Conservation (phyloP, 2,329 filamentous ascomycete genomes). For the Davidsoniella eucalypti region DNA sequence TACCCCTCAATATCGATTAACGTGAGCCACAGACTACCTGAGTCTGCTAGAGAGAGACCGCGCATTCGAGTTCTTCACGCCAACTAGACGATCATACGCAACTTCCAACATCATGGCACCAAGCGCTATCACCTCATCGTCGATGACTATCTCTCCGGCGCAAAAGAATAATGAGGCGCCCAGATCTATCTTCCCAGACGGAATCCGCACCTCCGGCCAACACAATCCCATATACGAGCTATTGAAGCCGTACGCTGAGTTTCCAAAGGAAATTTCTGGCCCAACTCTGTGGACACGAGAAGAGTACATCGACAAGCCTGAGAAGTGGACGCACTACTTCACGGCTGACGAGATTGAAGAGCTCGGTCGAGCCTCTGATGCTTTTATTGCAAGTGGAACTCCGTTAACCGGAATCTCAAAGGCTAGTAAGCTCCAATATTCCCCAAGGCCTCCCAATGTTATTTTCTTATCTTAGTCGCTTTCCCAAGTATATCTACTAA, state of each 20-base stretch:
- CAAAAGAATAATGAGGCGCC: conserved; percentile 21
- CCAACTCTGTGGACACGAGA: conserved; percentile 56
- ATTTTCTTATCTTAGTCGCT: too few relatives aligned
- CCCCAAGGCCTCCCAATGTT: too few relatives aligned
- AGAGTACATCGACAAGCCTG: conserved; percentile 44
- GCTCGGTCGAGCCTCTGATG: conserved; percentile 48
- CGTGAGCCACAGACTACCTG: too few relatives aligned
- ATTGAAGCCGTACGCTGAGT: conserved; percentile 50
- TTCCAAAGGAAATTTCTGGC: conserved; percentile 54
- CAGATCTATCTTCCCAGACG: conserved; percentile 28
- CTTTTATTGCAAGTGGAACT: conserved; percentile 46
- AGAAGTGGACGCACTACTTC: conserved; percentile 59
- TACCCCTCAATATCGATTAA: background rate
- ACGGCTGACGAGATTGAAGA: conserved; percentile 49
- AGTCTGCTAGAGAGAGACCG: too few relatives aligned
- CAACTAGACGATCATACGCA: too few relatives aligned
- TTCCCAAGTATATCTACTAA: background rate
- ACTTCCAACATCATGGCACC: background rate
- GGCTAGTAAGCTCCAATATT: conserved; percentile 14
- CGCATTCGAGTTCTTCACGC: too few relatives aligned
- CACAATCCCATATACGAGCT: conserved; percentile 50
- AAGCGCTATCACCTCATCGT: background rate
- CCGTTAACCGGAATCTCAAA: conserved; percentile 51
- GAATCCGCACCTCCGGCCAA: conserved; percentile 46
- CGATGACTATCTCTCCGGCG: background rate